phyloP scores from a whole-genome alignment of 345 rosid genomes.

The Arabidopsis thaliana region DNA sequence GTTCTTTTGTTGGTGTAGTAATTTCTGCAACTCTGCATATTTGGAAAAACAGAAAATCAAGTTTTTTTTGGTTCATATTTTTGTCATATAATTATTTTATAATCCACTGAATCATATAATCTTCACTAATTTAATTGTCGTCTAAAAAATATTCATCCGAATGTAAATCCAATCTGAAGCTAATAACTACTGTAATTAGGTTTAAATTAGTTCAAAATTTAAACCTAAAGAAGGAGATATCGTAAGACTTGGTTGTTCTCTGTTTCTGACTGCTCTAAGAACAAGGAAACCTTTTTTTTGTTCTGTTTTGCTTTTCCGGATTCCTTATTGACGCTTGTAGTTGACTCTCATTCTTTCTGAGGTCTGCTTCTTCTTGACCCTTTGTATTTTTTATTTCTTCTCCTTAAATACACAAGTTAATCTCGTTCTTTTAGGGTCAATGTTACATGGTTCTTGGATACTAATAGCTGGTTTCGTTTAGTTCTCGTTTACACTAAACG shows the following conservation, averaged over 20 bases:
- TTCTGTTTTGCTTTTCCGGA: not conserved
- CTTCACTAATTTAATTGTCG: not conserved
- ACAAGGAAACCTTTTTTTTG: not conserved
- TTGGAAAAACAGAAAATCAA: not conserved
- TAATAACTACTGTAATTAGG: no score
- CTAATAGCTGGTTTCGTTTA: not conserved
- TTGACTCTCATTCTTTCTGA: not conserved
- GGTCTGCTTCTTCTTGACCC: no score
- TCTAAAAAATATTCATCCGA: not conserved
- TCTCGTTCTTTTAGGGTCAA: no score
- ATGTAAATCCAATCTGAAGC: not conserved
- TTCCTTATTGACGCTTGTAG: not conserved
- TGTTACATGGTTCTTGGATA: no score
- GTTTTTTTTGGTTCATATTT: not conserved
- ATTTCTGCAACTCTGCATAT: not conserved
- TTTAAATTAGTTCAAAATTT: not conserved
- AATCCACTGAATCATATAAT: not conserved
- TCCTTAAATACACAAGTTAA: not conserved
- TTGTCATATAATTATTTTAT: constrained; percentile 2
- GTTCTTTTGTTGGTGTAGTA: not conserved
- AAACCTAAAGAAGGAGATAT: constrained; percentile 1
- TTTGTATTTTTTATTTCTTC: no score
- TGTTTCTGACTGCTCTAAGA: constrained; percentile 11
- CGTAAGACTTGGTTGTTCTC: not conserved
- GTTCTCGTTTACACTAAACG: not conserved